Conservation (phyloP, 1,139 yeast genomes). For the Yarrowia galli region DNA sequence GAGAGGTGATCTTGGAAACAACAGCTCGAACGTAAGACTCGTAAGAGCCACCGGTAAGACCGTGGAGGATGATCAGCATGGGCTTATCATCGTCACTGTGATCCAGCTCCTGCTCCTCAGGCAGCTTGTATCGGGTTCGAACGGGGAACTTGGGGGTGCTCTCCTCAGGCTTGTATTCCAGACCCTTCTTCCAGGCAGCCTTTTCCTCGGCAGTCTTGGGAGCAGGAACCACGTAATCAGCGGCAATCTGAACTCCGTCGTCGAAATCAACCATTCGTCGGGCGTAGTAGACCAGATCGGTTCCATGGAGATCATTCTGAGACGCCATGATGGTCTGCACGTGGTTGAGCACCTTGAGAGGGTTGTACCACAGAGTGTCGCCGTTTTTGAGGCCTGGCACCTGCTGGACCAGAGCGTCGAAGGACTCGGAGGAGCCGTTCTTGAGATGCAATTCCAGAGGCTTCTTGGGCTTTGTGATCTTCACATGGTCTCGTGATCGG, state of each 20-base stretch:
- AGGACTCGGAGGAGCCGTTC: background rate
- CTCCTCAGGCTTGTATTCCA: conserved; percentile 64
- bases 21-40: conserved; percentile 81
- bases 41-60: conserved; percentile 91
- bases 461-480: conserved; percentile 18
- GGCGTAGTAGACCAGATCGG: conserved; percentile 72
- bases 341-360: conserved; percentile 45
- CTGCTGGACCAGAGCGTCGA: conserved; percentile 14
- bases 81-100: conserved; percentile 58
- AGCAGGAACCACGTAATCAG: conserved; percentile 71
- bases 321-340: conserved; percentile 77
- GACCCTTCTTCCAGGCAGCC: conserved; percentile 56
- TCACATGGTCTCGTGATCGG: conserved; percentile 29
- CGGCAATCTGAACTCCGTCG: conserved; percentile 70
- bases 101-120: conserved; percentile 56
- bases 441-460: conserved; percentile 23
- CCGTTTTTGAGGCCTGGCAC: conserved; percentile 34
- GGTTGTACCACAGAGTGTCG: conserved; percentile 32
- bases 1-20: conserved; percentile 44
- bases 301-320: conserved; percentile 60
- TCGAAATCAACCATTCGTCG: conserved; percentile 68
- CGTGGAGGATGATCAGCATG: conserved; percentile 75
- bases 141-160: conserved; percentile 80
- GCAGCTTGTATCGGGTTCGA: conserved; percentile 73
- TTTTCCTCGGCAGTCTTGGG: conserved; percentile 57